Percentiles rank a stretch among this genome's conserved stretches.
phyloP scores from a whole-genome alignment of 345 rosid genomes.

The Eucalyptus pauciflora region DNA sequence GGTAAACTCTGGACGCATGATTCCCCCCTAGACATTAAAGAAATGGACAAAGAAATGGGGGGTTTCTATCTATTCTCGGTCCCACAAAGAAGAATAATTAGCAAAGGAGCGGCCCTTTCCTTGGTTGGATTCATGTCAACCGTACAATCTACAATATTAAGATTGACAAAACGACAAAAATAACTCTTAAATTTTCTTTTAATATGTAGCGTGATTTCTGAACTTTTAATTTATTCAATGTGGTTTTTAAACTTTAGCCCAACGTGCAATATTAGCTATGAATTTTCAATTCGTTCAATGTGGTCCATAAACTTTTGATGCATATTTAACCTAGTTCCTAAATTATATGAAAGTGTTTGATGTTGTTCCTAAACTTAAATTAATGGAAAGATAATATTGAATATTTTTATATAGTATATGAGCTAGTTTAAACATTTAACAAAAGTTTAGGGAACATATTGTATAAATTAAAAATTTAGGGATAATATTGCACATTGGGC shows the following conservation, averaged over 20 bases:
- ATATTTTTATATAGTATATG: background rate
- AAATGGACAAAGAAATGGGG: background rate
- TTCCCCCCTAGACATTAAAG: background rate
- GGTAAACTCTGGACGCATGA: background rate
- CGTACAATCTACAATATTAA: background rate
- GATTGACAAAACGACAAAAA: background rate
- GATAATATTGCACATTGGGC: background rate
- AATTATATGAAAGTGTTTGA: too few species aligned
- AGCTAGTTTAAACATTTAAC: too few species aligned
- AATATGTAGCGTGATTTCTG: fast-evolving
- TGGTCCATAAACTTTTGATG: background rate
- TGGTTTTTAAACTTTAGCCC: fast-evolving
- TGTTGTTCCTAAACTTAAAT: too few species aligned
- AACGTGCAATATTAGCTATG: fast-evolving
- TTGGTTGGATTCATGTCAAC: background rate
- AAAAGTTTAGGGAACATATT: background rate
- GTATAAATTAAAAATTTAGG: too few species aligned
- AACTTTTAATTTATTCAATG: too few species aligned
- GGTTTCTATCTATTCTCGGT: background rate
- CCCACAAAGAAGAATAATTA: background rate
- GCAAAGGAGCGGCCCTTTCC: background rate
- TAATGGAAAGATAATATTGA: too few species aligned
- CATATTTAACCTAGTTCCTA: background rate
- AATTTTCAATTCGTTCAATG: too few species aligned
- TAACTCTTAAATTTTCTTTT: too few species aligned